phyloP scores from a whole-genome alignment of 1,284 basidiomycete species.

The Inonotus obliquus region DNA sequence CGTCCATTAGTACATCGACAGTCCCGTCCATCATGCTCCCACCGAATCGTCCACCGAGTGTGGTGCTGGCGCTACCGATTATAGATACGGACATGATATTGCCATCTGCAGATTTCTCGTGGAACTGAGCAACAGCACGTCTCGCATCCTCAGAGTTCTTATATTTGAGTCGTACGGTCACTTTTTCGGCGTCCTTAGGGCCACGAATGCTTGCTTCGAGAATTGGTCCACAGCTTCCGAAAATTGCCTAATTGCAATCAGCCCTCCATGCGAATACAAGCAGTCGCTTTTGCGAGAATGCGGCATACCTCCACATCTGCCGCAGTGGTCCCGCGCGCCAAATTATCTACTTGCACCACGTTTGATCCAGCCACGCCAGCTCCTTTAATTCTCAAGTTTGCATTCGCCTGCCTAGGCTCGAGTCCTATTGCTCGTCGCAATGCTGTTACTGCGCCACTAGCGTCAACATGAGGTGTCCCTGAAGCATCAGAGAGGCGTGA shows the following conservation, averaged over 20 bases:
- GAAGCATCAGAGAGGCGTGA: conserved; percentile 47
- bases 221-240: conserved; percentile 74
- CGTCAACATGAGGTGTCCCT: conserved; percentile 40
- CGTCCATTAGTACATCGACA: conserved; percentile 49
- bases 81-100: conserved; percentile 63
- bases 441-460: conserved; percentile 45
- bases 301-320: conserved; percentile 71
- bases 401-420: conserved; percentile 17
- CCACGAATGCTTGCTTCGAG: conserved; percentile 46
- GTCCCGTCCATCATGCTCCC: conserved; percentile 41
- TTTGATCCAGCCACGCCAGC: conserved; percentile 55
- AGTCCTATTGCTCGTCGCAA: conserved; percentile 30
- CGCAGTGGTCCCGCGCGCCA: conserved; percentile 74
- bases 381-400: conserved; percentile 65
- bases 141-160: conserved; percentile 60
- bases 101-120: conserved; percentile 80
- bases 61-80: conserved; percentile 43
- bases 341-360: conserved; percentile 71
- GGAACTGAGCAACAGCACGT: conserved; percentile 66
- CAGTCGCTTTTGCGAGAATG: background rate
- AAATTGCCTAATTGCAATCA: conserved; percentile 55
- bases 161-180: conserved; percentile 70
- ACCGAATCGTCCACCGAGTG: conserved; percentile 46
- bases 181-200: conserved; percentile 37
- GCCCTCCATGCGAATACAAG: background rate